Evolutionary conservation across 2,329 filamentous ascomycete genomes (phyloP).

Genomic region (Neurospora sp.): DNA sequence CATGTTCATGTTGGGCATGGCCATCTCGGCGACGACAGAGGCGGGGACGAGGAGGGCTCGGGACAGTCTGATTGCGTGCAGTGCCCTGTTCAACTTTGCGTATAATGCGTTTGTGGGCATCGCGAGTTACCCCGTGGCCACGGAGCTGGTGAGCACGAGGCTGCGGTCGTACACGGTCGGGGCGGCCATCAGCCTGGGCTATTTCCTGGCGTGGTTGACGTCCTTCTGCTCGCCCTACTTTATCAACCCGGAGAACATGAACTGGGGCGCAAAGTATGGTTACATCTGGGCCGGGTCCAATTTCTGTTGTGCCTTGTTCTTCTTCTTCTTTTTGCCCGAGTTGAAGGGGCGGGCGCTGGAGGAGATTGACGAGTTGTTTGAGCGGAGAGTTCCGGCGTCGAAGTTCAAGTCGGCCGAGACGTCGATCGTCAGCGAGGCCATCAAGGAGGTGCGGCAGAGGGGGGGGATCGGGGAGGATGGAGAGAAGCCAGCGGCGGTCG

Average conservation of each 20-base stretch:
- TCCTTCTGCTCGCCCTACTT: slow-evolving; percentile 37
- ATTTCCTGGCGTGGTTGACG: slow-evolving; percentile 36
- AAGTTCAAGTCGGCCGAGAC: slow-evolving; percentile 21
- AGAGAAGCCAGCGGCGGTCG: slow-evolving; percentile 6
- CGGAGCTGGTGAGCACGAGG: slow-evolving; percentile 33
- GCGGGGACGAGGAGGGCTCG: slow-evolving; percentile 20
- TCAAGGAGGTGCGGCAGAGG: slow-evolving; percentile 15
- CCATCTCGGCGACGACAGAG: slow-evolving; percentile 24
- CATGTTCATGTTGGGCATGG: slow-evolving; percentile 34
- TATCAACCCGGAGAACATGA: slow-evolving; percentile 28
- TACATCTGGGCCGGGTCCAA: slow-evolving; percentile 32
- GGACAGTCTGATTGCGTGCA: slow-evolving; percentile 27
- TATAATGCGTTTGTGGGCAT: slow-evolving; percentile 31
- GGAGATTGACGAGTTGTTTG: slow-evolving; percentile 25
- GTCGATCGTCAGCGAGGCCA: slow-evolving; percentile 17
- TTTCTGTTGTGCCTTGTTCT: slow-evolving; percentile 21
- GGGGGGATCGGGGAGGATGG: background rate
- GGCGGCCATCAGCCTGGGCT: slow-evolving; percentile 36
- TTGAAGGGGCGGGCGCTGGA: slow-evolving; percentile 23
- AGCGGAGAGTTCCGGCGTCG: slow-evolving; percentile 18
- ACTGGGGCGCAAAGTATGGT: slow-evolving; percentile 30
- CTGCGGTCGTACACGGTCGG: slow-evolving; percentile 38
- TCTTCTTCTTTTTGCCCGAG: slow-evolving; percentile 23
- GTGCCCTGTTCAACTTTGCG: slow-evolving; percentile 24
- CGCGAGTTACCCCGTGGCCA: slow-evolving; percentile 31